Conservation (phyloP, 1,284 basidiomycete genomes). For the Tilletia walkeri region DNA sequence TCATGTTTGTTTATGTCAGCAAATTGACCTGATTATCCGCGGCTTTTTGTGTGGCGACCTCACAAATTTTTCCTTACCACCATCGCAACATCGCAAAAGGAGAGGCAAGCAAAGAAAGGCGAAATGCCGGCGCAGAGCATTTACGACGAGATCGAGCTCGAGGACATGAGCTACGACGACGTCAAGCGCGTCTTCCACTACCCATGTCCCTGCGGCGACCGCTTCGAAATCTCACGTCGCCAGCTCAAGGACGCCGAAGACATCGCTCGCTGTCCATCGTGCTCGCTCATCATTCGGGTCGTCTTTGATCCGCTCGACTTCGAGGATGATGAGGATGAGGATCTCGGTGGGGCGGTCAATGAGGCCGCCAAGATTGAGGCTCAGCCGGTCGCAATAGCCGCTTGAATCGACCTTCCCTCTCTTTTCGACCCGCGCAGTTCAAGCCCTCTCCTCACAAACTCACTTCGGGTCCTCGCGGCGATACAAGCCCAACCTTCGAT, state of each 20-base stretch:
- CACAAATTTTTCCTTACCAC: too few species aligned
- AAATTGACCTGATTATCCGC: too few species aligned
- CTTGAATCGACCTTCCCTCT: not conserved
- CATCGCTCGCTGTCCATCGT: slow-evolving; percentile 94
- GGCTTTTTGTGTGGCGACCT: too few species aligned
- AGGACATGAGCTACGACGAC: slow-evolving; percentile 55
- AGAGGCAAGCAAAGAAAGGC: too few species aligned
- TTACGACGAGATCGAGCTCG: slow-evolving; percentile 55
- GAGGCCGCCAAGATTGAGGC: not conserved
- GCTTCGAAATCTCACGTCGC: slow-evolving; percentile 83
- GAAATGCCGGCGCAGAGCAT: slow-evolving; percentile 23
- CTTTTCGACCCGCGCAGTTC: too few species aligned
- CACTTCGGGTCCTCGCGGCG: too few species aligned
- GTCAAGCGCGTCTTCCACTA: slow-evolving; percentile 68
- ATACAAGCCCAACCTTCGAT: too few species aligned
- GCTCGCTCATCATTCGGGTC: slow-evolving; percentile 86
- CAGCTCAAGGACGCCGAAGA: slow-evolving; percentile 91
- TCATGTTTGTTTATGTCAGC: too few species aligned
- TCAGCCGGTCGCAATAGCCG: slow-evolving; percentile 1
- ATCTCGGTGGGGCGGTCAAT: not conserved
- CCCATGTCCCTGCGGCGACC: slow-evolving; percentile 96
- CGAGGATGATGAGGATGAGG: slow-evolving; percentile 19
- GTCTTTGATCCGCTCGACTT: slow-evolving; percentile 82
- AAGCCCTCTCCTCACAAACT: too few species aligned
- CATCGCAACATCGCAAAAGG: too few species aligned